Base-by-base conservation (phyloP, 495 filamentous ascomycete genomes). In the Penicillium silybi region DNA sequence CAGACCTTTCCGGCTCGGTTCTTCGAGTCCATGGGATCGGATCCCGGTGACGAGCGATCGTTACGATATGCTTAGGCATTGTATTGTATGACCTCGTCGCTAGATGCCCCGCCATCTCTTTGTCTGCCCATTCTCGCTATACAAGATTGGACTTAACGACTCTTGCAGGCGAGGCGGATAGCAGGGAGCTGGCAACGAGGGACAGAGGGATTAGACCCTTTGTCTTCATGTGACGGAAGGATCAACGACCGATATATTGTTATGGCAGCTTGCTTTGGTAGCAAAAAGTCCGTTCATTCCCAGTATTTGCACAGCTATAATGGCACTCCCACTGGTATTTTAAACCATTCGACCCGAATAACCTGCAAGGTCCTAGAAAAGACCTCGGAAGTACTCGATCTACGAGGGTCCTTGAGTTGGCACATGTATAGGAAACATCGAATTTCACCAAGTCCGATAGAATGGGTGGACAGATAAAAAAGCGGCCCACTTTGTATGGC, bases 261-360 rank as follows among this genome's bases (percentile, higher is more conserved):
- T 61, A 66, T 69, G 61, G 62, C n/a, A n/a, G n/a, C n/a, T n/a
- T n/a, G n/a, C 63, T 57, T 71, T 50, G 42, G 48, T 60, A 65
- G 59, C 56, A 64, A 68, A 68, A 65, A 59, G 63, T 64, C 57
- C 61, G 54, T 68, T 64, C 50, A 41, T 61, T 64, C 42, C 37
- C 42, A 60, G 48, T 52, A 51, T 52, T 41, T 32, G 52, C 52
- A 26, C 40, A 39, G 42, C 35, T 46, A 37, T 25, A 48, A 55
- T 49, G 26, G 23, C 43, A 48, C 55, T 52, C 48, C 27, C 29
- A 43, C 22, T 27, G 19, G 10, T 20, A 13, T 15, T 32, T 32
- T 13, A 13, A 13, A 32, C 2, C 22, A 23, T 23, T 11, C 2
- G 29, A 32, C 29, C 11, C 29, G 8, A 32, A 4, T 32, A 13